Evolutionary conservation across 805 yeast genomes (phyloP).

Genomic region (Helenozyma rhizophorensis): DNA sequence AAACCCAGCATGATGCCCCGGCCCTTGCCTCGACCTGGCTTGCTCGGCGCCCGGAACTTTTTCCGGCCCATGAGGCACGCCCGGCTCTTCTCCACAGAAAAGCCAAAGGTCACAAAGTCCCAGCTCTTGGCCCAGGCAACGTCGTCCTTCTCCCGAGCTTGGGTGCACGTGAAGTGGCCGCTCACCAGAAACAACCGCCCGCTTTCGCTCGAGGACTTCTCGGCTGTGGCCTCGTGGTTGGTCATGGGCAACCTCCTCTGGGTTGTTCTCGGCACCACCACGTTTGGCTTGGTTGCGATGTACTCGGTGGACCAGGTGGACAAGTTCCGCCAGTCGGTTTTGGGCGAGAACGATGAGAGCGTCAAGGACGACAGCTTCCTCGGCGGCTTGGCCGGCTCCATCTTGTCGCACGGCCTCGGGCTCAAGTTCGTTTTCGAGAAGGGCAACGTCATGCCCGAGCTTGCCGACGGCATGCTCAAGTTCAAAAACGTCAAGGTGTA

Average conservation of each 20-base stretch:
- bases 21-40: too few relatives aligned
- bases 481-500: slow-evolving; percentile 36
- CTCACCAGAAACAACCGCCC: slow-evolving; percentile 45
- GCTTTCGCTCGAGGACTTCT: slow-evolving; percentile 46
- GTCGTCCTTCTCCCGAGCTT: slow-evolving; percentile 25
- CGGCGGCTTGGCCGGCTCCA: slow-evolving; percentile 29
- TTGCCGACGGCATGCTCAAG: slow-evolving; percentile 47
- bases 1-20: too few relatives aligned
- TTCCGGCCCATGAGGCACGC: background rate
- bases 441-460: slow-evolving; percentile 37
- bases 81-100: background rate
- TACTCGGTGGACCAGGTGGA: slow-evolving; percentile 39
- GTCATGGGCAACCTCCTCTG: slow-evolving; percentile 55
- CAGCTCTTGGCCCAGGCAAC: slow-evolving; percentile 27
- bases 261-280: slow-evolving; percentile 55
- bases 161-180: slow-evolving; percentile 45
- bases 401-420: slow-evolving; percentile 39
- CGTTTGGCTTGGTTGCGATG: slow-evolving; percentile 46
- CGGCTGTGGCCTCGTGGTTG: slow-evolving; percentile 54
- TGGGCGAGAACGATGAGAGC: slow-evolving; percentile 22
- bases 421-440: slow-evolving; percentile 33
- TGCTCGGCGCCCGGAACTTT: background rate
- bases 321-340: slow-evolving; percentile 19
- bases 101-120: slow-evolving; percentile 7
- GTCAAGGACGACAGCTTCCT: slow-evolving; percentile 24